Evolutionary conservation across 495 filamentous ascomycete species (phyloP).

Genomic region (Penicillium maclennaniae): DNA sequence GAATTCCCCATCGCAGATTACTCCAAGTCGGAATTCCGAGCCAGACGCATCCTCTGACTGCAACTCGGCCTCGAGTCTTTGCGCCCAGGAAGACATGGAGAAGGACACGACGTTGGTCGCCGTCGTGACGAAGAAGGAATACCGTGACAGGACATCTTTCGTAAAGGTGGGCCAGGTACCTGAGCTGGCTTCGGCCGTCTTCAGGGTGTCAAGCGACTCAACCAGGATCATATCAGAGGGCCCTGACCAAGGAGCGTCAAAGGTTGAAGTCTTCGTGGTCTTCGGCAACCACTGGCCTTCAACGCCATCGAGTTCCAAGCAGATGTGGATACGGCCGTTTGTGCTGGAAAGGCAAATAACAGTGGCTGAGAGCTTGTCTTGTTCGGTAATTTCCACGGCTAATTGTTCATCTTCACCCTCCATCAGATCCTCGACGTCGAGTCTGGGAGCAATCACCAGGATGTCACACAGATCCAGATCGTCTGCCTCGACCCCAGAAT

Average conservation of each 20-base stretch:
- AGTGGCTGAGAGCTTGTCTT: constrained; percentile 65
- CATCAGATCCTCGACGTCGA: constrained; percentile 50
- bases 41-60: constrained; percentile 60
- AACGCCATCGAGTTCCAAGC: constrained; percentile 73
- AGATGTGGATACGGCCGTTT: constrained; percentile 70
- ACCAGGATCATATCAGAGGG: constrained; percentile 45
- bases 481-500: constrained; percentile 59
- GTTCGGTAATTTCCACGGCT: constrained; percentile 48
- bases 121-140: constrained; percentile 76
- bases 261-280: constrained; percentile 38
- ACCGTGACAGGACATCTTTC: constrained; percentile 64
- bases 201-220: constrained; percentile 60
- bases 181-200: constrained; percentile 44
- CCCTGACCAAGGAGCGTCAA: constrained; percentile 37
- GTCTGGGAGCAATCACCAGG: constrained; percentile 50
- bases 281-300: constrained; percentile 83
- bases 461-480: constrained; percentile 68
- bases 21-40: constrained; percentile 66
- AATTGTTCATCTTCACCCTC: constrained; percentile 49
- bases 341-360: constrained; percentile 73
- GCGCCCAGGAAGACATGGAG: constrained; percentile 69
- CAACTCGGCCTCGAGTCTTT: constrained; percentile 72
- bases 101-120: constrained; percentile 65
- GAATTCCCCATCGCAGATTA: constrained; percentile 60
- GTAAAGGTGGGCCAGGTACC: constrained; percentile 69